These are phyloP conservation scores for Neofusicoccum cordaticola DNA, from an alignment of 2,329 filamentous ascomycete genomes.

Conservation along the genomic window DNA sequence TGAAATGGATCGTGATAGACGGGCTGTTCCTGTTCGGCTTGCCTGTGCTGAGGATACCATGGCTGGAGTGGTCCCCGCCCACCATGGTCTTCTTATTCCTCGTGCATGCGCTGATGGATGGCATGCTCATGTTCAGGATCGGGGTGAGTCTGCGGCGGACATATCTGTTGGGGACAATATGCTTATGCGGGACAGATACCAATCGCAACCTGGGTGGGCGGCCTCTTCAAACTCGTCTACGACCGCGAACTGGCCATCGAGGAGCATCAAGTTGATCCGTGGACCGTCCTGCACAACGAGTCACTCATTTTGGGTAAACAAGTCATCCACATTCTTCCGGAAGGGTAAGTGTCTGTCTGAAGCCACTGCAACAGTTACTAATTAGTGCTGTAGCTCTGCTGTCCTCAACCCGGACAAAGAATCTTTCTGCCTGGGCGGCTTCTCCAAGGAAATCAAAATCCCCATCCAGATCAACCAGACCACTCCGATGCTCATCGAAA, in stretches of 20 bases:
- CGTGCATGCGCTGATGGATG: constrained; percentile 70
- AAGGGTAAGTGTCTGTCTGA: constrained; percentile 60
- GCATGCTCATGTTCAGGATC: constrained; percentile 89
- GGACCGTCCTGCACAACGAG: constrained; percentile 82
- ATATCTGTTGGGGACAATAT: not conserved
- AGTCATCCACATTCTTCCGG: constrained; percentile 95
- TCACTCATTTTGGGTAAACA: constrained; percentile 94
- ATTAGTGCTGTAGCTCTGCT: constrained; percentile 60
- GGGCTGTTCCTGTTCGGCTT: constrained; percentile 82
- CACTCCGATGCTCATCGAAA: constrained; percentile 79
- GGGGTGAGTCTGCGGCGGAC: constrained; percentile 52
- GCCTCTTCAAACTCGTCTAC: constrained; percentile 76
- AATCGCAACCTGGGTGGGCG: constrained; percentile 68
- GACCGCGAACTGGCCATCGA: constrained; percentile 90
- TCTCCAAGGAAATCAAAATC: constrained; percentile 61
- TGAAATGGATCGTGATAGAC: constrained; percentile 92
- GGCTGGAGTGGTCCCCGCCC: constrained; percentile 85
- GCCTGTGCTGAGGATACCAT: constrained; percentile 86
- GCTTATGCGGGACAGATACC: constrained; percentile 58
- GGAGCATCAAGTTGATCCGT: constrained; percentile 87
- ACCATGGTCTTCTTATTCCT: constrained; percentile 70
- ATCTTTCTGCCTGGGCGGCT: constrained; percentile 76
- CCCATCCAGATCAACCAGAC: constrained; percentile 95
- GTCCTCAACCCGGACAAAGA: constrained; percentile 76
- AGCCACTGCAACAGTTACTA: constrained; percentile 1